phyloP scores from a whole-genome alignment of 805 yeast genomes.

The Debaryomyces hansenii region DNA sequence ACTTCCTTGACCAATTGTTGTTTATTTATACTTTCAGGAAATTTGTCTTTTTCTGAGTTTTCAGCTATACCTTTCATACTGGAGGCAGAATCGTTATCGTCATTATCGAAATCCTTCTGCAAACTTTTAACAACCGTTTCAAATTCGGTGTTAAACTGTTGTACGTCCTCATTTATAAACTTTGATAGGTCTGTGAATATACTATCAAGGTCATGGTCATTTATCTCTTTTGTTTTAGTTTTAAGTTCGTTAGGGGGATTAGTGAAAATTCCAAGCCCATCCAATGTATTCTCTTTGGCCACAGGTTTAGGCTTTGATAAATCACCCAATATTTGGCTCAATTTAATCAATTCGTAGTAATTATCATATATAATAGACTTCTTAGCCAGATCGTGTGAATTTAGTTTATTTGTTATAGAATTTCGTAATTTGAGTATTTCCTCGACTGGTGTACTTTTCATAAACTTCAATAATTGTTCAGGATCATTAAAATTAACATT shows the following conservation, averaged over 20 bases:
- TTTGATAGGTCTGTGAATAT: constrained; percentile 22
- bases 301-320: constrained; percentile 13
- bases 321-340: constrained; percentile 52
- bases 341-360: constrained; percentile 69
- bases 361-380: constrained; percentile 74
- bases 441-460: constrained; percentile 22
- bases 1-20: constrained; percentile 11
- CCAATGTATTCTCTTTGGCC: background rate
- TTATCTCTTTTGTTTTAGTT: constrained; percentile 8
- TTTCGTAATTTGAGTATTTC: constrained; percentile 33
- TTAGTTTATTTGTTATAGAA: constrained; percentile 44
- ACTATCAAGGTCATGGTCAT: constrained; percentile 4
- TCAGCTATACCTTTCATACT: constrained; percentile 14
- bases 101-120: constrained; percentile 8
- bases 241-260: background rate
- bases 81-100: constrained; percentile 14
- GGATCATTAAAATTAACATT: constrained; percentile 13
- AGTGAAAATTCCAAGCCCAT: constrained; percentile 7
- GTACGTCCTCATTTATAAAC: constrained; percentile 20
- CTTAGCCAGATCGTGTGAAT: constrained; percentile 57
- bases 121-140: constrained; percentile 14
- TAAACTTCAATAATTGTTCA: constrained; percentile 17
- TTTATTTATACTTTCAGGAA: constrained; percentile 11
- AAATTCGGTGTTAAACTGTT: constrained; percentile 21
- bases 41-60: background rate